Percentiles rank a stretch among this genome's conserved stretches.
These are phyloP conservation scores for Gnaphalium uliginosum DNA, from an alignment of 129 eudicot genomes.

Conservation along the genomic window DNA sequence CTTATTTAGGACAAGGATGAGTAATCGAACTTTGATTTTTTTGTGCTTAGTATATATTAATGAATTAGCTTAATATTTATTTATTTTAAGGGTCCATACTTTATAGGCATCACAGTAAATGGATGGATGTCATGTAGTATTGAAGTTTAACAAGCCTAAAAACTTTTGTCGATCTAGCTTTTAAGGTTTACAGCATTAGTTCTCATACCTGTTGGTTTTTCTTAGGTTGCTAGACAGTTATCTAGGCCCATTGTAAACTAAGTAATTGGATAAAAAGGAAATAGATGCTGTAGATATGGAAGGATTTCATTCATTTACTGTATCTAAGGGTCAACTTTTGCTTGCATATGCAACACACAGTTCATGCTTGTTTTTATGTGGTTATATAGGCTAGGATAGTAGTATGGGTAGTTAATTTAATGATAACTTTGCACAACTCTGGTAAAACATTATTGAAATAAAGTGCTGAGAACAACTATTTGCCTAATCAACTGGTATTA, in stretches of 20 bases:
- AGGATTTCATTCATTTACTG: not conserved
- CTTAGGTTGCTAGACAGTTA: not conserved
- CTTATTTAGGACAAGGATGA: not conserved
- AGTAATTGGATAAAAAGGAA: not conserved
- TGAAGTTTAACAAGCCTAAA: not conserved
- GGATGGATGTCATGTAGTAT: not conserved
- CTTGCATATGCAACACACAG: not conserved
- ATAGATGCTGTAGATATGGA: not conserved
- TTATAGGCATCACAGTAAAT: not conserved
- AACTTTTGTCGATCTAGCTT: not conserved
- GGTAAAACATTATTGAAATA: not conserved
- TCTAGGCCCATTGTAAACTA: constrained; percentile 1
- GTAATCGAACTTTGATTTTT: not conserved
- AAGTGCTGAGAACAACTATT: not conserved
- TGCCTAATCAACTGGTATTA: not conserved
- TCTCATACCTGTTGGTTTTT: not conserved
- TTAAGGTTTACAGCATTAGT: not conserved
- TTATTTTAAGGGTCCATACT: not conserved
- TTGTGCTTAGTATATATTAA: constrained; percentile 2
- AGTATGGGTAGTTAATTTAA: too few relatives aligned
- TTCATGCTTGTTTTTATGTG: not conserved
- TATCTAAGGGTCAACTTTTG: not conserved
- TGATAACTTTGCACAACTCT: not conserved
- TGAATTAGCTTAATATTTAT: too few relatives aligned
- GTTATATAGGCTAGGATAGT: not conserved